Conservation (phyloP, 345 rosid species). For the Zanthoxylum bungeanum region DNA sequence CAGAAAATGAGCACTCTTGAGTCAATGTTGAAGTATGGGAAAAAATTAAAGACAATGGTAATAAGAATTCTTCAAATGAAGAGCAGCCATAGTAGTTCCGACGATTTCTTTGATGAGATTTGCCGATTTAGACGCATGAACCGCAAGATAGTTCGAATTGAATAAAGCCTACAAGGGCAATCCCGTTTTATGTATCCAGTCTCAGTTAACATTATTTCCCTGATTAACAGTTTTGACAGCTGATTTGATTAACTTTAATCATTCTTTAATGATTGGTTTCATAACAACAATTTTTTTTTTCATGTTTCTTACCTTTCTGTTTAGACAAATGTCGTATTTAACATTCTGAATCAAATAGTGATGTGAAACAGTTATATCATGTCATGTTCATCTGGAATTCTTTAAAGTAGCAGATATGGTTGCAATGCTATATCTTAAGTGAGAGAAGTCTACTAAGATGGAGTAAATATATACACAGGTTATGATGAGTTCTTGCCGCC, state of each 20-base stretch:
- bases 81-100: constrained; percentile 88
- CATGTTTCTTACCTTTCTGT: neutral
- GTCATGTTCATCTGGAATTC: too few relatives aligned
- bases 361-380: too few relatives aligned
- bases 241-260: constrained; percentile 14
- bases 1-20: constrained; percentile 96
- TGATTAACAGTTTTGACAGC: constrained; percentile 28
- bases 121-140: constrained; percentile 78
- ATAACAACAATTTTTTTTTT: neutral
- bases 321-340: neutral
- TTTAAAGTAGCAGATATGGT: too few relatives aligned
- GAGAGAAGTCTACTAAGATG: too few relatives aligned
- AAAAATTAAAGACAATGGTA: constrained; percentile 54
- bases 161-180: constrained; percentile 29
- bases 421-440: neutral
- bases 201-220: constrained; percentile 14
- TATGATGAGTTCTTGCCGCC: neutral
- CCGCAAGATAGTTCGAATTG: constrained; percentile 59
- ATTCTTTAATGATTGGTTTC: constrained; percentile 15
- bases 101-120: constrained; percentile 91
- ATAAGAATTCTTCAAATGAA: constrained; percentile 92
- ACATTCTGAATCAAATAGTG: neutral
- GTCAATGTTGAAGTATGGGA: constrained; percentile 72
- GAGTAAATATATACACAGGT: neutral
- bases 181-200: neutral